Base-by-base conservation (phyloP, 2,329 filamentous ascomycete species). In the Chaetothyriales sp. region DNA sequence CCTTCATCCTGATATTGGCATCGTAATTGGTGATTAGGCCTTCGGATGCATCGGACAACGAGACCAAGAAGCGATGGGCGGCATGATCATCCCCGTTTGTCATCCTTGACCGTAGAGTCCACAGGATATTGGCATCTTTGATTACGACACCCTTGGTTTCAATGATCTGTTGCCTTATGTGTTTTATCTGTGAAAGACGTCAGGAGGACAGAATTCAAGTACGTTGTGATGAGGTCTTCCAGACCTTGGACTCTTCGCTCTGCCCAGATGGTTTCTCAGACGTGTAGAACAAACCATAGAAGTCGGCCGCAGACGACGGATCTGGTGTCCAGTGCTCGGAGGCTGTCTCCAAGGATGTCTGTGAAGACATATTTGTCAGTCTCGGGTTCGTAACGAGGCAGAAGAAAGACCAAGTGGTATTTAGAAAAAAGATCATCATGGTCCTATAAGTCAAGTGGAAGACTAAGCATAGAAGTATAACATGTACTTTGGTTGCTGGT, bases 11-110 rank as follows among this genome's bases (percentile, higher is more conserved):
- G 6, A 84, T 75, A 50, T 76, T 75, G 7, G 87, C 80, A 51
- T 87, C 77, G 69, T 87, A 94, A 15, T 81, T 78, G 56, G 81
- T 75, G 58, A 97, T 77, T 43, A 86, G 79, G 15, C 90, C 89
- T 28, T 87, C 80, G 43, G 87, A 82, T 0, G 90, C 86, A 60
- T 89, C 82, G 62, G 90, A 82, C 57, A 94, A 80, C 20, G 95
- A 73, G 44, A 85, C 70, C 47, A 95, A 74, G 54, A 95, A 74
- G 49, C 88, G 81, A 60, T 86, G 80, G 2, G 89, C 85, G 62
- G 81, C 83, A 48, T 87, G 81, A 18, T 80, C 69, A 64, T 94
- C 81, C 48, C 85, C 82, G 22, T 80, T 74, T 29, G 83, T 79
- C 63, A 82, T 82, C 43, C 76, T 73, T 15, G 80, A 80, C 47